Evolutionary conservation across 805 yeast genomes (phyloP).

Genomic region (Hyphopichia homilentoma): DNA sequence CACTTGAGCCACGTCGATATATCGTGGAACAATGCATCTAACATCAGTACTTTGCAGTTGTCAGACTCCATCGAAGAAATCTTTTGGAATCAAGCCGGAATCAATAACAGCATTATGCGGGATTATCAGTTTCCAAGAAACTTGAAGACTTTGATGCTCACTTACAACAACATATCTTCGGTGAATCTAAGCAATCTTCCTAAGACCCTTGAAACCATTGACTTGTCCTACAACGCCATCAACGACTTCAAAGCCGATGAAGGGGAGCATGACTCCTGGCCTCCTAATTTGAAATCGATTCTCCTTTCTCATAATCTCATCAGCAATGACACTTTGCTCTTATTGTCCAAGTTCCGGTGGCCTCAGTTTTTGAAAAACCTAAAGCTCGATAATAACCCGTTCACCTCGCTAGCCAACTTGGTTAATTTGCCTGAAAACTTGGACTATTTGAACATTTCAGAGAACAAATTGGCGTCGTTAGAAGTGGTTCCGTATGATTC

Average conservation of each 20-base stretch:
- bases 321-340: constrained; percentile 12
- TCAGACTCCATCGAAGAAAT: constrained; percentile 22
- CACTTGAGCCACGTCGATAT: constrained; percentile 25
- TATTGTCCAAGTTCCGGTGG: constrained; percentile 18
- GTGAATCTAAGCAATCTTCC: constrained; percentile 24
- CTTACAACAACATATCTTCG: constrained; percentile 21
- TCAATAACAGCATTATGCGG: constrained; percentile 10
- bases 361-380: constrained; percentile 18
- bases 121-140: constrained; percentile 14
- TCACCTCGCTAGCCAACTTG: constrained; percentile 15
- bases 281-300: constrained; percentile 20
- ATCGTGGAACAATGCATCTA: constrained; percentile 30
- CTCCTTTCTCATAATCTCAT: constrained; percentile 19
- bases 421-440: constrained; percentile 16
- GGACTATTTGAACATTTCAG: constrained; percentile 22
- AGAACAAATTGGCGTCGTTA: constrained; percentile 12
- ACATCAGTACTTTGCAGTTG: constrained; percentile 18
- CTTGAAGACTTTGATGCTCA: constrained; percentile 29
- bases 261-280: constrained; percentile 14
- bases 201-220: constrained; percentile 24
- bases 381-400: constrained; percentile 19
- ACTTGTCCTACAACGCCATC: constrained; percentile 22
- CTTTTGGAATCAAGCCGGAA: constrained; percentile 28
- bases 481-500: not conserved
- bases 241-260: constrained; percentile 6